These are phyloP conservation scores for Carallia brachiata DNA, from an alignment of 345 rosid species.

Conservation along the genomic window DNA sequence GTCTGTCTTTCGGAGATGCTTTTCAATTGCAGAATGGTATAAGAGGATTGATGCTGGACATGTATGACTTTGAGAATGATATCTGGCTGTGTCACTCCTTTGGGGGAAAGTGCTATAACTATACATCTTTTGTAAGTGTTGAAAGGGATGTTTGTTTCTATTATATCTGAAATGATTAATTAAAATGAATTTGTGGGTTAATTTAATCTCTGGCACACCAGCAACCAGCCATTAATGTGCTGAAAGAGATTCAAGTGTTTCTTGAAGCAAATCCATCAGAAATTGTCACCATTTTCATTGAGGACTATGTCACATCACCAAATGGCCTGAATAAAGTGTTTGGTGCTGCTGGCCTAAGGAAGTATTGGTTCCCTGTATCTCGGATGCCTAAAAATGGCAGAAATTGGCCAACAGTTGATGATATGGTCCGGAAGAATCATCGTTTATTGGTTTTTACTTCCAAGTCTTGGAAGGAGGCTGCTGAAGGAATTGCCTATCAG, in stretches of 20 bases:
- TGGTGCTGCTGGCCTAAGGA: slow-evolving; percentile 29
- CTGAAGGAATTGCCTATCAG: slow-evolving; percentile 32
- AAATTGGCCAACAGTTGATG: slow-evolving; percentile 28
- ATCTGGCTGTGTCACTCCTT: slow-evolving; percentile 35
- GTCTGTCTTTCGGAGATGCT: not conserved
- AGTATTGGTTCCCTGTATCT: slow-evolving; percentile 34
- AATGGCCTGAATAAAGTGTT: slow-evolving; percentile 31
- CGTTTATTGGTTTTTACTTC: slow-evolving; percentile 32
- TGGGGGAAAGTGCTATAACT: slow-evolving; percentile 33
- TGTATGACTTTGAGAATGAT: slow-evolving; percentile 35
- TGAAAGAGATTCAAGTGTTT: slow-evolving; percentile 29
- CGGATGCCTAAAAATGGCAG: slow-evolving; percentile 35
- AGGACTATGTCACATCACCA: slow-evolving; percentile 32
- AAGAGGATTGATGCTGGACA: slow-evolving; percentile 32
- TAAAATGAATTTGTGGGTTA: not conserved
- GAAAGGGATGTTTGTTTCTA: not conserved
- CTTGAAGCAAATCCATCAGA: slow-evolving; percentile 29
- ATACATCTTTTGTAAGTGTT: slow-evolving; percentile 32
- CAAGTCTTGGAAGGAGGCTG: slow-evolving; percentile 28
- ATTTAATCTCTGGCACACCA: not conserved
- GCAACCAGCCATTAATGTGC: slow-evolving; percentile 34
- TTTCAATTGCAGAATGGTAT: slow-evolving; percentile 29
- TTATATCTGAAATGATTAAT: not conserved
- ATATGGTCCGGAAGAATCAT: slow-evolving; percentile 29
- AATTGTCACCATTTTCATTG: slow-evolving; percentile 30